Base-by-base conservation (phyloP, 495 filamentous ascomycete genomes). In the Sabuloglossum arenarium region DNA sequence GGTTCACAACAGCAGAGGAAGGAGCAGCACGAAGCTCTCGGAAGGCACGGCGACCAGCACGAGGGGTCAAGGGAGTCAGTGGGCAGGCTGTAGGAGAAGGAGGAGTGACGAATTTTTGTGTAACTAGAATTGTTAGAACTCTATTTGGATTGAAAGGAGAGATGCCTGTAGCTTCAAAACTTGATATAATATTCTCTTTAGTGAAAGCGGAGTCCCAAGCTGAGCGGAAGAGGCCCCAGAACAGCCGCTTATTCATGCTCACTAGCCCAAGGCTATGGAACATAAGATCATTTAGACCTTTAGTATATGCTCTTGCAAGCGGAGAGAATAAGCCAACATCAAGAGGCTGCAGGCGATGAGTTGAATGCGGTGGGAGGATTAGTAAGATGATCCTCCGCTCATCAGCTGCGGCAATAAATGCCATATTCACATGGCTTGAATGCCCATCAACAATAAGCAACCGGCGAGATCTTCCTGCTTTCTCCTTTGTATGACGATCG, bases 391-490 rank as follows among this genome's bases (percentile, higher is more conserved):
- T 63, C 27, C 31, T 46, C 23, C 60, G 50, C 8, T 37, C 12
- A 51, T 60, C 31, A 39, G 28, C 54, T n/a, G 53, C 60, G 5
- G 60, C 37, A 42, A 64, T 42, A 56, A 63, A 64, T 21, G 32
- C 47, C 32, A 59, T 52, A 14, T 42, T 58, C 6, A 63, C 19
- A 55, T 63, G 60, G 32, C 49, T 51, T 19, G 31, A 43, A 58
- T 63, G 57, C 39, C 59, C 57, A 57, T 65, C 47, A 60, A 60
- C n/a, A 59, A 56, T 46, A 60, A 58, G 25, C 43, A 61, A 29
- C 51, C 53, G 11, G 12, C 27, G 28, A 43, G 12, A 19, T 11
- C 30, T 43, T 56, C 46, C 34, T 60, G 12, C 32, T 24, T 28
- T 62, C 55, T 50, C n/a, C 54, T 12, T 59, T 12, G 45, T 60